Evolutionary conservation across 768 basidiomycete species (phyloP).

Genomic region (Kwoniella dendrophila): DNA sequence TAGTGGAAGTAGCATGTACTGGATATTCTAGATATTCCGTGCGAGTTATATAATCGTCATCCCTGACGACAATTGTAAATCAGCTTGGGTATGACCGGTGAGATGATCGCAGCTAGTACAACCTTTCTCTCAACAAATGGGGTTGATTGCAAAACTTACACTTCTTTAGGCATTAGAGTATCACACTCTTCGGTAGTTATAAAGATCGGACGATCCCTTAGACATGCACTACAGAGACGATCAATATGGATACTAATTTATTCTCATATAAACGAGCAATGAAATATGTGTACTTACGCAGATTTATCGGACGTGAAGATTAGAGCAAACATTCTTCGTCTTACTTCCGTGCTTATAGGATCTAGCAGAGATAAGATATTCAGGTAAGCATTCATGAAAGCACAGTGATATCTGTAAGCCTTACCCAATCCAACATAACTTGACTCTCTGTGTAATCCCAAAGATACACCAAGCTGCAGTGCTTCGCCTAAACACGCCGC

Average conservation of each 20-base stretch:
- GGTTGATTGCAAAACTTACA: too few species aligned
- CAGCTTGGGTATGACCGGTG: too few species aligned
- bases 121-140: background rate
- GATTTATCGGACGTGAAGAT: conserved; percentile 14
- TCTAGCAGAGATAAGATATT: background rate
- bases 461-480: conserved; percentile 1
- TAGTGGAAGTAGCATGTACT: background rate
- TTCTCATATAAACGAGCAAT: background rate
- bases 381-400: background rate
- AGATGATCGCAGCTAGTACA: too few species aligned
- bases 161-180: conserved; percentile 10
- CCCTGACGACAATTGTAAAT: background rate
- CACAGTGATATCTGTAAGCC: background rate
- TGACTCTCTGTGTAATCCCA: conserved; percentile 16
- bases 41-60: conserved; percentile 17
- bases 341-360: conserved; percentile 14
- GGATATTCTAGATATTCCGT: conserved; percentile 11
- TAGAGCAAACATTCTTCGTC: conserved; percentile 13
- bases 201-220: conserved; percentile 9
- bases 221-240: conserved; percentile 11
- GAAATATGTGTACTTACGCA: conserved; percentile 4
- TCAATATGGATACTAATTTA: background rate
- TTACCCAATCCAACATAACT: conserved; percentile 18
- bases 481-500: conserved; percentile 16
- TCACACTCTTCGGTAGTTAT: conserved; percentile 17